These are phyloP conservation scores for Staphylotrichum longicolle DNA, from an alignment of 495 filamentous ascomycete species.

Conservation along the genomic window DNA sequence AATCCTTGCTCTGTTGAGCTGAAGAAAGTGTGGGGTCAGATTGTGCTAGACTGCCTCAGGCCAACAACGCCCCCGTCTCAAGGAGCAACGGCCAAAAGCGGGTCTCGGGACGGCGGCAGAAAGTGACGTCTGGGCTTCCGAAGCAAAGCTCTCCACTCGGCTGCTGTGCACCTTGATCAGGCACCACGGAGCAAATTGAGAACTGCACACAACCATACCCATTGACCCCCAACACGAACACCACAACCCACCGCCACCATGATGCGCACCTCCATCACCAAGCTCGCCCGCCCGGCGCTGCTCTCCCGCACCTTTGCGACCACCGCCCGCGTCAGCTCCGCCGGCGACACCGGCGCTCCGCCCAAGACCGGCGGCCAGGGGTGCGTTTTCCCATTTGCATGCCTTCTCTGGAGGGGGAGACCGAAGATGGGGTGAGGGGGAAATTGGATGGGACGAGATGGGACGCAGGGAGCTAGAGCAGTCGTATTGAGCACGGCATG, in stretches of 20 bases:
- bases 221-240: slow-evolving; percentile 9
- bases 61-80: too few relatives aligned
- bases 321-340: slow-evolving; percentile 59
- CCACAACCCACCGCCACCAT: slow-evolving; percentile 43
- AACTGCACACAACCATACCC: background rate
- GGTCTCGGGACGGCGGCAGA: background rate
- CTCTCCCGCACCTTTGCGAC: slow-evolving; percentile 59
- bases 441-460: too few relatives aligned
- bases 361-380: slow-evolving; percentile 45
- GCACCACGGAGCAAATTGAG: slow-evolving; percentile 5
- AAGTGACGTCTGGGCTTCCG: slow-evolving; percentile 15
- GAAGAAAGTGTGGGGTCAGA: too few relatives aligned
- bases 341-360: slow-evolving; percentile 67
- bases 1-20: too few relatives aligned
- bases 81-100: slow-evolving; percentile 6
- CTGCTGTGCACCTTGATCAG: slow-evolving; percentile 16
- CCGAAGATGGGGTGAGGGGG: background rate
- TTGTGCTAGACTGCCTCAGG: background rate
- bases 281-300: slow-evolving; percentile 53
- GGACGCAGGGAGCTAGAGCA: too few relatives aligned
- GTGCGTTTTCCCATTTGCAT: slow-evolving; percentile 35
- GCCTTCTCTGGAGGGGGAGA: background rate
- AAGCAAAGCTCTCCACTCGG: slow-evolving; percentile 19
- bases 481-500: too few relatives aligned
- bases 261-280: slow-evolving; percentile 63